Evolutionary conservation across 2,329 filamentous ascomycete genomes (phyloP), one percentile per base, ranked within the genome.

Genomic region (Cercospora zeae-maydis): DNA sequence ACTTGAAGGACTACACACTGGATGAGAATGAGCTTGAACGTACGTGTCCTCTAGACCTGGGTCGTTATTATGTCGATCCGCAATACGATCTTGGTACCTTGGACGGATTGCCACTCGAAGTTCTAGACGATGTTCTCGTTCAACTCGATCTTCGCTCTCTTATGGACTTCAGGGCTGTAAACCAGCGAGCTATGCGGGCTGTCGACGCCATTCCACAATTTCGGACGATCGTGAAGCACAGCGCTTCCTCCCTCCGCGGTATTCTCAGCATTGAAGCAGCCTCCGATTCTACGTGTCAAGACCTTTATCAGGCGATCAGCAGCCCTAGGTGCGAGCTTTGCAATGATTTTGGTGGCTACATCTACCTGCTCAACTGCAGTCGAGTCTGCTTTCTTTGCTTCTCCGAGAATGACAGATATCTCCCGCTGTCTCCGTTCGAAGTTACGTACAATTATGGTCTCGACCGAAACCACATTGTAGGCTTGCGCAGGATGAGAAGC

Each of bases 361-460:
- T 79, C 53, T 79, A 79, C 65, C 72, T 79, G 19, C 68, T 79
- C 45, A 74, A 70, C 52, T 78, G 75, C 66, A 67, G 66, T 31
- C 75, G 78, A 1, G 75, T 79, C 54, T 81, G 78, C 68, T 78
- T 73, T 62, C 64, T 73, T 14, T 79, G 77, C 69, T 75, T 78
- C 63, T 70, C 72, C 33, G 54, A 59, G n/a, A 58, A 72, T 2
- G 27, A 45, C 0, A 62, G 66, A 52, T 79, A 75, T 61, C 69
- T 75, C 47, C 75, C 77, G 31, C 33, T 75, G 8, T 54, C 56
- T 8, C 9, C 24, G 11, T 4, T 30, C 2, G 10, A 49, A 13
- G 45, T 30, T 13, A 3, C 10, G 10, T 19, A n/a, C 19, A 27
- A 27, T 2, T 49, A 24, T 30, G 19, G 45, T 27, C 9, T 49